Percentiles rank a stretch among this genome's conserved stretches.
phyloP scores from a whole-genome alignment of 78 protist species.

The Dictyostelium discoideum region DNA sequence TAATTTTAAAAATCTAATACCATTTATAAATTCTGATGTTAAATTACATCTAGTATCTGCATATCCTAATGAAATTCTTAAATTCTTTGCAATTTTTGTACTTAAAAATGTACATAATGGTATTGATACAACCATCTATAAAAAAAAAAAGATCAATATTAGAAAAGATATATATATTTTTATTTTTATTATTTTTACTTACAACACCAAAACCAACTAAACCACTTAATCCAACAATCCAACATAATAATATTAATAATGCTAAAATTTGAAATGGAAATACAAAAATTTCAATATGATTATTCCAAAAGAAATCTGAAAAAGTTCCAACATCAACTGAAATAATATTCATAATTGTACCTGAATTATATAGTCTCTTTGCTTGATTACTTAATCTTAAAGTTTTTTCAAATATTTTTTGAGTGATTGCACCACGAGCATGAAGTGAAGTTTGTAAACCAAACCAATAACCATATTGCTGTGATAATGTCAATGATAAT shows the following conservation, averaged over 20 bases:
- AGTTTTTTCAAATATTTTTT: constrained; percentile 16
- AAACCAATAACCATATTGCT: constrained; percentile 27
- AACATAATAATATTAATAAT: constrained; percentile 30
- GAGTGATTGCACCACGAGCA: constrained; percentile 11
- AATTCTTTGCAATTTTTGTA: background rate
- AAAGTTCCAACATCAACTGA: constrained; percentile 41
- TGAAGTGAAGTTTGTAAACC: constrained; percentile 26
- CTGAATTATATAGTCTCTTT: background rate
- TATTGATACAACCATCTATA: constrained; percentile 20
- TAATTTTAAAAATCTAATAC: constrained; percentile 52
- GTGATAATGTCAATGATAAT: background rate
- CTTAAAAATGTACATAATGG: constrained; percentile 23
- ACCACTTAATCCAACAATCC: constrained; percentile 46
- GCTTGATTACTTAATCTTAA: constrained; percentile 2
- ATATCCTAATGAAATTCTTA: background rate
- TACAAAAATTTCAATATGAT: background rate
- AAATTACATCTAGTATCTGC: constrained; percentile 31
- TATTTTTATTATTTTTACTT: background rate
- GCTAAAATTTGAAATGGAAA: constrained; percentile 46
- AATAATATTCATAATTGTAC: constrained; percentile 29
- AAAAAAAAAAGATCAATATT: background rate
- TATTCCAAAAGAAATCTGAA: constrained; percentile 33
- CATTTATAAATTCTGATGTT: constrained; percentile 34
- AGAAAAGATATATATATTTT: no score
- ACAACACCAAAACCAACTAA: constrained; percentile 32